Conservation (phyloP, 176 grass and related monocot genomes). For the Eragrostis curvula region DNA sequence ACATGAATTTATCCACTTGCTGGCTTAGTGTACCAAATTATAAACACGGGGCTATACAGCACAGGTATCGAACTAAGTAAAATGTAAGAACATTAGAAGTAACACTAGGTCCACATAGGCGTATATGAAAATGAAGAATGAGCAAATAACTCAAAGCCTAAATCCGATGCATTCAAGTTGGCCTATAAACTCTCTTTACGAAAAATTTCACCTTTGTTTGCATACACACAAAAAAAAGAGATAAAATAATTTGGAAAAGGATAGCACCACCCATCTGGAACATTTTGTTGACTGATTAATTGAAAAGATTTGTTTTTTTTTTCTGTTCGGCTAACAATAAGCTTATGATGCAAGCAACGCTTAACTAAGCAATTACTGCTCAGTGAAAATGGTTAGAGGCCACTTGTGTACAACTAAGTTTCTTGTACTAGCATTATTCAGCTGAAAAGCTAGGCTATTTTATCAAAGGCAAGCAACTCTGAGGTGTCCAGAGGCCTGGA, state of each 20-base stretch:
- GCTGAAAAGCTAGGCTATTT: background rate
- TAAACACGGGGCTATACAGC: background rate
- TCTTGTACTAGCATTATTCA: background rate
- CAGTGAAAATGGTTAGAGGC: background rate
- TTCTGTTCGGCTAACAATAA: background rate
- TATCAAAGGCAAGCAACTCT: slow-evolving; percentile 16
- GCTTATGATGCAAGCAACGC: background rate
- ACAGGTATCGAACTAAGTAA: background rate
- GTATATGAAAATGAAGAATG: background rate
- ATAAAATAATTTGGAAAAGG: background rate
- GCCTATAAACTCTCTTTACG: background rate
- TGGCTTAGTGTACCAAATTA: slow-evolving; percentile 8
- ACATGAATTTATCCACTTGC: background rate
- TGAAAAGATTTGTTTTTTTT: background rate
- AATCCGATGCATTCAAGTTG: background rate
- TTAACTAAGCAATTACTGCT: background rate
- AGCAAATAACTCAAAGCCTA: slow-evolving; percentile 8
- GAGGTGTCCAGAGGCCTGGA: slow-evolving; percentile 24
- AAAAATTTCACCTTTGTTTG: background rate
- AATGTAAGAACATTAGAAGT: background rate
- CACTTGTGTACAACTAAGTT: background rate
- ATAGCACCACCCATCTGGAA: background rate
- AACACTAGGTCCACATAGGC: background rate
- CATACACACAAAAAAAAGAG: background rate
- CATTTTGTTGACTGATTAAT: background rate